Conservation (phyloP, 345 rosid species). For the Cardamine chenopodiifolia region DNA sequence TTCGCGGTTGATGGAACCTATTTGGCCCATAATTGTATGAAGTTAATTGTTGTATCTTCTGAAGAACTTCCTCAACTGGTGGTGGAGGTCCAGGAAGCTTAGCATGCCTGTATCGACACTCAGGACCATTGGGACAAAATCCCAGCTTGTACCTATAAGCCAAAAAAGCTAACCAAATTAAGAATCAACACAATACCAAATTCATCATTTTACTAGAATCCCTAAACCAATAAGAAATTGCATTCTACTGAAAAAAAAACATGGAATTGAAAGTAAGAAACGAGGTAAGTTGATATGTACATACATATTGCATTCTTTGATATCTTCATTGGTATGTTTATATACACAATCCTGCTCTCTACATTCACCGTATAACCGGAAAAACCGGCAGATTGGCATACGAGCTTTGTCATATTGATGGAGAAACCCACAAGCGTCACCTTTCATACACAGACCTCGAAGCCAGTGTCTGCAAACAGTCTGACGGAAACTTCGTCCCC, state of each 20-base stretch:
- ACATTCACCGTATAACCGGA: constrained; percentile 90
- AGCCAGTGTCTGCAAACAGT: constrained; percentile 99
- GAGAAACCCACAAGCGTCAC: constrained; percentile 97
- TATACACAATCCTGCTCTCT: constrained; percentile 97
- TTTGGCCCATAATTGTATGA: constrained; percentile 69
- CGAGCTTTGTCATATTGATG: constrained; percentile 97
- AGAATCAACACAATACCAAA: constrained; percentile 1
- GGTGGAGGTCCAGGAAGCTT: constrained; percentile 97
- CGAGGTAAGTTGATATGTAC: constrained; percentile 17
- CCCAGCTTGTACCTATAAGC: constrained; percentile 88
- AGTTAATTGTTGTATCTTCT: constrained; percentile 85
- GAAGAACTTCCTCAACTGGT: constrained; percentile 91
- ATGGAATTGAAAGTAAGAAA: background rate
- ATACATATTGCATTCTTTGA: constrained; percentile 98
- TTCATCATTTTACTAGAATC: background rate
- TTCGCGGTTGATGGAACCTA: constrained; percentile 73
- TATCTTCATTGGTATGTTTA: constrained; percentile 95
- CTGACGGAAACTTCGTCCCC: constrained; percentile 90
- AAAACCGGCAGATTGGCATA: constrained; percentile 95
- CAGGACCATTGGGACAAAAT: constrained; percentile 98
- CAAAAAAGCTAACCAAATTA: background rate
- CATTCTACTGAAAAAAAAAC: background rate
- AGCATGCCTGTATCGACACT: constrained; percentile 93
- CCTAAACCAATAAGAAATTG: background rate
- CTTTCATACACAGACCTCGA: constrained; percentile 97